phyloP scores from a whole-genome alignment of 2,329 filamentous ascomycete species.

The Phyllosticta citriasiana region DNA sequence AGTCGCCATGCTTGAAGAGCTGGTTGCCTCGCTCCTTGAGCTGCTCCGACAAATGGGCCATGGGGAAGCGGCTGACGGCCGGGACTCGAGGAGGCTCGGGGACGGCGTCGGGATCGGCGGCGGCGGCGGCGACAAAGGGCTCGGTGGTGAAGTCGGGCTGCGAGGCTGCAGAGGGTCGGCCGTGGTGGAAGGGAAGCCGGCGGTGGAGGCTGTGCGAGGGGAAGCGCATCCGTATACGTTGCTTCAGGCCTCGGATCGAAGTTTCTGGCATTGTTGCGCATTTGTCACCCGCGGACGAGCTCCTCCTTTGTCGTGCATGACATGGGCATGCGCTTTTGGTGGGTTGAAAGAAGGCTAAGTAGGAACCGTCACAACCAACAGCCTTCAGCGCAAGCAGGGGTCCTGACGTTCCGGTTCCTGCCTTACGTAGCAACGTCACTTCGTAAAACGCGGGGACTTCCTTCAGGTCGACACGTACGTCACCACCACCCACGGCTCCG shows the following conservation, averaged over 20 bases:
- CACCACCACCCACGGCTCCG: background rate
- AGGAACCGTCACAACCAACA: background rate
- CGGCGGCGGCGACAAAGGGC: background rate
- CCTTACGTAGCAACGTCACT: background rate
- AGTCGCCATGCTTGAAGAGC: slow-evolving; percentile 57
- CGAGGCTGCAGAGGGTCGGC: slow-evolving; percentile 3
- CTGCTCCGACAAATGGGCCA: slow-evolving; percentile 32
- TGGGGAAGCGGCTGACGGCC: slow-evolving; percentile 7
- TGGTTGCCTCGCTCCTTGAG: slow-evolving; percentile 49
- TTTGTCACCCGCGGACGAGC: slow-evolving; percentile 2
- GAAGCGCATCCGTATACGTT: slow-evolving; percentile 2
- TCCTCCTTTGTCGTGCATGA: background rate
- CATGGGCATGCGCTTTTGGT: background rate
- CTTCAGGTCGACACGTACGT: background rate
- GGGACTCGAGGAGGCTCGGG: background rate
- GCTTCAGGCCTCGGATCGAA: slow-evolving; percentile 8
- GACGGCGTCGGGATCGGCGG: background rate
- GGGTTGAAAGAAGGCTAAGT: background rate
- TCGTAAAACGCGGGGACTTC: background rate
- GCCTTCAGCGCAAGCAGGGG: background rate
- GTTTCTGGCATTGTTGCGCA: slow-evolving; percentile 10
- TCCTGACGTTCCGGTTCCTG: background rate
- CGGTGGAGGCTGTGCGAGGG: background rate
- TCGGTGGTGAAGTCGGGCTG: background rate
- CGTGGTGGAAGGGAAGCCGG: background rate